Conservation (phyloP, 164 flowering plant genomes). For the Dillenia suffruticosa region DNA sequence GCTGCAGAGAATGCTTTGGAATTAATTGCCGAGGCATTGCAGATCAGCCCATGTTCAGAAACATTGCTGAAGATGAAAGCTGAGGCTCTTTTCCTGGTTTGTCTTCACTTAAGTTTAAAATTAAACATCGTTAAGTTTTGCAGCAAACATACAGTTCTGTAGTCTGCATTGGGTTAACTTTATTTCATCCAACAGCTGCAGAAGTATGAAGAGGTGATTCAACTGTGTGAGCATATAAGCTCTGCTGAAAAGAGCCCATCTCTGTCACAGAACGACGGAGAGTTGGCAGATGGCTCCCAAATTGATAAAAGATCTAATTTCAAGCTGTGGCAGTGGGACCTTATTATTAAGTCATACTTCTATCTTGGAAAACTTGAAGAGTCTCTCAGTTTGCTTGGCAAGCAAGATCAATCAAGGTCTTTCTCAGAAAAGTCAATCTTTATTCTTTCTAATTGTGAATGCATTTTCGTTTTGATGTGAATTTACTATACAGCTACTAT, state of each 20-base stretch:
- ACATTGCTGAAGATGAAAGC: slow-evolving; percentile 76
- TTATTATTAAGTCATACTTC: slow-evolving; percentile 63
- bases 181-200: slow-evolving; percentile 42
- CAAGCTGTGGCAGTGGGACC: slow-evolving; percentile 58
- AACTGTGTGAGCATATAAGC: slow-evolving; percentile 64
- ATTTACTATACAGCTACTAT: too few relatives aligned
- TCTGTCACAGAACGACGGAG: slow-evolving; percentile 12
- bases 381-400: slow-evolving; percentile 65
- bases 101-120: slow-evolving; percentile 16
- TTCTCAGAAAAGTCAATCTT: slow-evolving; percentile 30
- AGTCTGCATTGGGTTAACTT: not conserved
- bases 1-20: slow-evolving; percentile 50
- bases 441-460: not conserved
- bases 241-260: slow-evolving; percentile 58
- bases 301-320: slow-evolving; percentile 18
- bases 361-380: slow-evolving; percentile 76
- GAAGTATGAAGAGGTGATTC: slow-evolving; percentile 70
- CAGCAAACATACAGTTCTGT: too few relatives aligned
- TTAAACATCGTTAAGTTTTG: too few relatives aligned
- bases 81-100: slow-evolving; percentile 69
- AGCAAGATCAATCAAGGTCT: slow-evolving; percentile 37
- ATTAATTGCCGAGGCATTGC: slow-evolving; percentile 49
- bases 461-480: too few relatives aligned
- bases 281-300: slow-evolving; percentile 16
- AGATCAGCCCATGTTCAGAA: slow-evolving; percentile 68